These are phyloP conservation scores for Neofusicoccum ribis DNA, from an alignment of 2,329 filamentous ascomycete species.

Conservation along the genomic window DNA sequence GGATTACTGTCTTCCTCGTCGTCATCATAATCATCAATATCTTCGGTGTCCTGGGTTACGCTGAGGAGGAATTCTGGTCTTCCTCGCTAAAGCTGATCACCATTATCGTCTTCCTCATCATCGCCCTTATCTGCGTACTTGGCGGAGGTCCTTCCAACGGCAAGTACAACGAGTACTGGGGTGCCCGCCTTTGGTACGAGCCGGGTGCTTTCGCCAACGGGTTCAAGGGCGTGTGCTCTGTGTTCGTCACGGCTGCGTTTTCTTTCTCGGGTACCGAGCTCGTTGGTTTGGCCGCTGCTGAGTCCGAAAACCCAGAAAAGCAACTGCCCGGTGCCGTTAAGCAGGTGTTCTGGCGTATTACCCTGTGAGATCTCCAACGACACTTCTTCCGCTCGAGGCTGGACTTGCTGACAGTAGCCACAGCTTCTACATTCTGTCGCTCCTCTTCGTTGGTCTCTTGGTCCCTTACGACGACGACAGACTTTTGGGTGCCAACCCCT, in stretches of 20 bases:
- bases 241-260: conserved; percentile 76
- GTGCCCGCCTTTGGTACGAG: conserved; percentile 71
- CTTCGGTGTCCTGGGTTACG: conserved; percentile 85
- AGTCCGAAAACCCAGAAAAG: conserved; percentile 77
- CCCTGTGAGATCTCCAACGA: conserved; percentile 34
- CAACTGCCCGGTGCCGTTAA: conserved; percentile 87
- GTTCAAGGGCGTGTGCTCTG: conserved; percentile 78
- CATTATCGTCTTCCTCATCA: conserved; percentile 84
- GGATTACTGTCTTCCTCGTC: conserved; percentile 78
- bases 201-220: conserved; percentile 85
- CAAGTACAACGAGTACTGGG: conserved; percentile 61
- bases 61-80: conserved; percentile 87
- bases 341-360: conserved; percentile 94
- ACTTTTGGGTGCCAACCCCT: conserved; percentile 60
- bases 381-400: neutral
- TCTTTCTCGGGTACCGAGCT: conserved; percentile 75
- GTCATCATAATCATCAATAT: conserved; percentile 80
- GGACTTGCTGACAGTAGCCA: neutral
- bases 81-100: conserved; percentile 83
- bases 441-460: conserved; percentile 77
- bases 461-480: conserved; percentile 70
- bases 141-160: conserved; percentile 63
- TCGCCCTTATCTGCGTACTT: conserved; percentile 82
- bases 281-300: conserved; percentile 75
- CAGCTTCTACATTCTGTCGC: conserved; percentile 78